A percentile compares a stretch with the other conserved stretches of the same genome.
These are phyloP conservation scores for Panaeolus cyanescens DNA, from an alignment of 768 basidiomycete genomes.

Conservation along the genomic window DNA sequence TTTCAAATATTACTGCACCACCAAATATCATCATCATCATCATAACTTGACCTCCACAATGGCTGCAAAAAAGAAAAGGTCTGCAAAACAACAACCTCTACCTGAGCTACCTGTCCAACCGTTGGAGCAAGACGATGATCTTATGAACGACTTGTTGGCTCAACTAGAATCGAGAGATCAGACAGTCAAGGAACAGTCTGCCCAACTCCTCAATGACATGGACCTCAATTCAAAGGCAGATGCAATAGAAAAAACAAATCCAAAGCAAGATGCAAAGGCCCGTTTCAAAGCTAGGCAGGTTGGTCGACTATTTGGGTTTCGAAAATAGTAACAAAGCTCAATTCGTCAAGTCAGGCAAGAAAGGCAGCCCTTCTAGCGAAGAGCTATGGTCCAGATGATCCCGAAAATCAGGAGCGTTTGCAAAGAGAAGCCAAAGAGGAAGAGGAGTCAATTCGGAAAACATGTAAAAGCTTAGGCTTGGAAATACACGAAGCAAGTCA, in stretches of 20 bases:
- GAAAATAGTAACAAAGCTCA: slow-evolving; percentile 1
- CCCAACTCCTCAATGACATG: slow-evolving; percentile 50
- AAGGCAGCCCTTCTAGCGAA: slow-evolving; percentile 69
- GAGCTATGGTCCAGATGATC: slow-evolving; percentile 50
- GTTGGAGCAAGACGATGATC: slow-evolving; percentile 46
- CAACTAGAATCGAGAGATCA: slow-evolving; percentile 71
- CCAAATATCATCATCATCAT: not conserved
- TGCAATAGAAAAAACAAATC: slow-evolving; percentile 23
- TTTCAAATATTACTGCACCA: not conserved
- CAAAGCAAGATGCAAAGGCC: slow-evolving; percentile 58
- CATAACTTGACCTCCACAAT: not conserved
- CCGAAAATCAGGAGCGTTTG: slow-evolving; percentile 58
- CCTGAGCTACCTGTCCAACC: slow-evolving; percentile 27
- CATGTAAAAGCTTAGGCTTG: slow-evolving; percentile 67
- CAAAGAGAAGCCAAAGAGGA: slow-evolving; percentile 71
- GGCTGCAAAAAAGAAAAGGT: slow-evolving; percentile 59
- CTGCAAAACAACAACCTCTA: slow-evolving; percentile 44
- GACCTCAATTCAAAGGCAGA: slow-evolving; percentile 36
- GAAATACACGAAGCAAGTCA: slow-evolving; percentile 62
- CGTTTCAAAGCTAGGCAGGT: slow-evolving; percentile 78
- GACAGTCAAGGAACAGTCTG: slow-evolving; percentile 50
- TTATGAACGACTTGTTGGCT: slow-evolving; percentile 76
- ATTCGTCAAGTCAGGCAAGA: slow-evolving; percentile 50
- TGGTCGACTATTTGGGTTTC: slow-evolving; percentile 12
- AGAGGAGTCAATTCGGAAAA: slow-evolving; percentile 58